These are phyloP conservation scores for Fusarium acutatum DNA, from an alignment of 2,329 filamentous ascomycete genomes.

Conservation along the genomic window DNA sequence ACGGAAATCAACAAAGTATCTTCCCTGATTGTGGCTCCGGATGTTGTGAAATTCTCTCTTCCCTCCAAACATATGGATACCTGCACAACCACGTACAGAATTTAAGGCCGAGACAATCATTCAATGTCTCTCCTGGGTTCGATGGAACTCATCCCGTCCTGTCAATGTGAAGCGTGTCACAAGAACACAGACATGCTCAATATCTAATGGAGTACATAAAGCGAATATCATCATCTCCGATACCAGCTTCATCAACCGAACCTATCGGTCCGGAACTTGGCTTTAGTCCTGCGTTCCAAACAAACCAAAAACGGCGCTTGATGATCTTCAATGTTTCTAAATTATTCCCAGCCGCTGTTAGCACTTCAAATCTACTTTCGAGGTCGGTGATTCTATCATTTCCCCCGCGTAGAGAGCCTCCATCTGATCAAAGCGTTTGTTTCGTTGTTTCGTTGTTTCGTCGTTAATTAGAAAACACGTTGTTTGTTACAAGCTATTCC, in stretches of 20 bases:
- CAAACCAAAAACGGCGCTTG: background rate
- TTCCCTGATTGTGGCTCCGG: background rate
- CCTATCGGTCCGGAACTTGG: background rate
- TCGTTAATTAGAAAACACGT: background rate
- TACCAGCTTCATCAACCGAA: slow-evolving; percentile 1
- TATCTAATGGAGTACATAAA: background rate
- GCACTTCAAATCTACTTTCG: background rate
- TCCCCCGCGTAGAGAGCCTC: background rate
- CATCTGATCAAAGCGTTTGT: slow-evolving; percentile 24
- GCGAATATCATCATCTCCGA: background rate
- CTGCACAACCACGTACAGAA: background rate
- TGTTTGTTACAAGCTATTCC: background rate
- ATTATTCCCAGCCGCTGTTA: background rate
- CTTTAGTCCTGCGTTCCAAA: background rate
- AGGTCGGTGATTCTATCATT: background rate
- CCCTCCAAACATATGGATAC: background rate
- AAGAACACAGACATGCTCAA: background rate
- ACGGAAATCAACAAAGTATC: background rate
- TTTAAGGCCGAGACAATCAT: background rate
- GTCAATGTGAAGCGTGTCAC: background rate
- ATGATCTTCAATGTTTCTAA: background rate
- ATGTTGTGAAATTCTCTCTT: background rate
- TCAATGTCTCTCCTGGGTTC: background rate
- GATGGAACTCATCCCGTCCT: background rate
- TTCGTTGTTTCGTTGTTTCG: slow-evolving; percentile 22